Base-by-base conservation (phyloP, 306 rosid species). In the Sphenostylis stenocarpa region DNA sequence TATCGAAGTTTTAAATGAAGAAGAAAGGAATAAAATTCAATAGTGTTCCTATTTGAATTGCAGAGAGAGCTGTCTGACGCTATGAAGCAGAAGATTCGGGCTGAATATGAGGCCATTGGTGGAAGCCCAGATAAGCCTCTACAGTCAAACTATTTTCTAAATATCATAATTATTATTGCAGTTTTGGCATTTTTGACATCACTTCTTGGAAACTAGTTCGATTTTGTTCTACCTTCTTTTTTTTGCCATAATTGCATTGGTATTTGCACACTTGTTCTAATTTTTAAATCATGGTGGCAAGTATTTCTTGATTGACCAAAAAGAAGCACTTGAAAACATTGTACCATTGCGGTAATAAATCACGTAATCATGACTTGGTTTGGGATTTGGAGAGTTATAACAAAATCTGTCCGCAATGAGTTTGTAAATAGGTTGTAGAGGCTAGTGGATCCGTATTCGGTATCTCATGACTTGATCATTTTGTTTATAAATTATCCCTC, bases 91-190 rank as follows among this genome's bases (percentile, higher is more conserved):
- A 96, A 92, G 90, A 91, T 91, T 61, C 93, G 91, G 49, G 97
- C 93, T 53, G 97, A 90, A 79, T 87, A 89, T 76, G 87, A 91
- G 90, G 91, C 88, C 3, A 2, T 91, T 44, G 99, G 98, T 48
- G 97, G 97, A 75, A 92, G 91, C 85, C 90, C 99, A 86, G 96
- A 95, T 81, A 92, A 88, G 93, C 90, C 97, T 79, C 80, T 90
- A 44, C 77, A 76, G 81, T 84, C 97, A 49, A 91, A 91, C 85
- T 91, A 85, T 87, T 92, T 96, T 70, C 94, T 88, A 10, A 89
- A 96, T 76, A 88, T 88, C 82, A 91, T 91, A 3, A 75, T 91
- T 72, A 85, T 87, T 77, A 57, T 92, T 77, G 91, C 86, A 74
- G 94, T 86, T 83, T 85, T 92, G 96, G 94, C 94, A 75, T 0